Evolutionary conservation across 1,139 yeast genomes (phyloP), one percentile per base, ranked within the genome.

Genomic region (Taphrina sp.): DNA sequence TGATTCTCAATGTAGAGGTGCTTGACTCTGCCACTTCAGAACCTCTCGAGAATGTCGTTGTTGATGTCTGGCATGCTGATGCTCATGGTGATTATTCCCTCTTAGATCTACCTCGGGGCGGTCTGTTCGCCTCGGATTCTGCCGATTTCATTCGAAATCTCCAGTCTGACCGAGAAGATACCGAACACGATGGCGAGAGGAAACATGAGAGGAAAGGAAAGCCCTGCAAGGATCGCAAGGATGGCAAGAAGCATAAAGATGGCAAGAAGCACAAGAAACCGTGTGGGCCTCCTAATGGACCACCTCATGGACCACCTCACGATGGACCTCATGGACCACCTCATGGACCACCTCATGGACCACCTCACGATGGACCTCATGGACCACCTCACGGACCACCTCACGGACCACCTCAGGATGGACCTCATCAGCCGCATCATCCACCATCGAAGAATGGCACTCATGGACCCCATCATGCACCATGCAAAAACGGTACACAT

Each of bases 21-120:
- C 12, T 41, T 5, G 45, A 41, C 45, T 26, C 24, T 10, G 23
- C 7, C 10, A 41, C 35, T 3, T 12, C 34, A 5, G 12, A 17
- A 28, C 45, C 45, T 5, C 2, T 41, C 7, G 45, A 41, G 31
- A 41, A 41, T 23, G n/a, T 41, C 12, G 16, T 34, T 5, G 34
- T 41, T 10, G 45, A 41, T 14, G 12, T 41, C 10, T 41, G 45
- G 45, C 45, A 41, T 12, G 45, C 45, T 5, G 45, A 41, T 41
- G 45, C 45, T 2, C 28, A 33, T 3, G 45, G 45, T n/a, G 20
- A 10, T 20, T 41, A 41, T 14, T 41, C 45, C 10, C 29, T 28
- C 43, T 20, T 29, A 22, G 8, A 24, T 19, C 12, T 5, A 5
- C 24, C 29, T n/a, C n/a, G n/a, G n/a, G 31, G 31, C 31, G 31